Base-by-base conservation (phyloP, 2,329 filamentous ascomycete genomes). In the Aspergillus neoniger region DNA sequence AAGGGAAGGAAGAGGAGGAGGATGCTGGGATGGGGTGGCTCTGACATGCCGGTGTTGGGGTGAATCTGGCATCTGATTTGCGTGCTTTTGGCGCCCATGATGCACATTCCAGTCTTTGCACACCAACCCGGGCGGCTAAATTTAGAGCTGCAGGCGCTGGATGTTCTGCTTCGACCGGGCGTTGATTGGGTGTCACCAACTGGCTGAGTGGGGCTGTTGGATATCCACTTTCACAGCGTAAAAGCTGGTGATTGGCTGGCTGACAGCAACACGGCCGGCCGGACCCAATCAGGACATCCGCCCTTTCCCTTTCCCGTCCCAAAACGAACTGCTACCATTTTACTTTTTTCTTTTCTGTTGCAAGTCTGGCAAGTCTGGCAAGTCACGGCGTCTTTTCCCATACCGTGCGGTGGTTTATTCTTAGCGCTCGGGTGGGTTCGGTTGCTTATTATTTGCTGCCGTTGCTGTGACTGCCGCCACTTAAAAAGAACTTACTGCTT, bases 21-120 rank as follows among this genome's bases (percentile, higher is more conserved):
- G 30, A 50, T 50, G 25, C 47, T 50, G 23, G 47, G 47, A 49
- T 49, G 44, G n/a, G 36, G 55, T 12, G 55, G 9, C 14, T 32
- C 28, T 28, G 50, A 61, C 38, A 63, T 61, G 57, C 56, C 51
- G 28, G 55, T 59, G 59, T 66, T 63, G 64, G 64, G 58, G 41
- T 43, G 51, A 58, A 60, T 53, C 56, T 55, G 65, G 63, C 67
- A 66, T 72, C 59, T 74, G 66, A 74, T 65, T 68, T 68, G 61
- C 66, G 64, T 67, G 67, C 59, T 60, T 71, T 75, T 75, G 71
- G 69, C 74, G 74, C 74, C 72, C 64, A 63, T 64, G 66, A 70
- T 69, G 64, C 64, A 70, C 64, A 65, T 62, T 67, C 64, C 63
- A 67, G 61, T 60, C 65, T 64, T 65, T 64, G 32, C 66, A 59